Evolutionary conservation across 2,329 filamentous ascomycete species (phyloP).

Genomic region (Fusarium sororula): DNA sequence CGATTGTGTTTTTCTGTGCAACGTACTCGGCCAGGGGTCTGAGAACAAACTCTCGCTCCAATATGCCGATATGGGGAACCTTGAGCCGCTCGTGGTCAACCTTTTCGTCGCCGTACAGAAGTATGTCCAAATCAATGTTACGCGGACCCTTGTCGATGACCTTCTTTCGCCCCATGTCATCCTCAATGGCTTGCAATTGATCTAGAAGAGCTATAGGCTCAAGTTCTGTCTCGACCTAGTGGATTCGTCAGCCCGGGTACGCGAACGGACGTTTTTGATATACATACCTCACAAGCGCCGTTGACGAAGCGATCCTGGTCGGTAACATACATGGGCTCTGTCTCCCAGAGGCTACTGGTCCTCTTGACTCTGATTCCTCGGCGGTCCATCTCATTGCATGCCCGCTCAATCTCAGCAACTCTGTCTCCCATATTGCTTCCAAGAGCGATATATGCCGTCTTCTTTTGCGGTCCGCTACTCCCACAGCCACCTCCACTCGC

Average conservation of each 20-base stretch:
- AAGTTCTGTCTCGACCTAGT: conserved; percentile 81
- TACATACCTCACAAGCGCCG: conserved; percentile 85
- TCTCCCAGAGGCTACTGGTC: conserved; percentile 94
- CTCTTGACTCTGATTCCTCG: conserved; percentile 76
- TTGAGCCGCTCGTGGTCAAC: conserved; percentile 78
- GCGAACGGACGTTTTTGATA: not conserved
- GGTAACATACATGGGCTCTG: conserved; percentile 93
- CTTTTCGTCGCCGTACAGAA: conserved; percentile 77
- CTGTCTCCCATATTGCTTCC: conserved; percentile 94
- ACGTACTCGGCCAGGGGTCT: conserved; percentile 82
- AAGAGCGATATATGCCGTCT: conserved; percentile 81
- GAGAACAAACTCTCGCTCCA: conserved; percentile 93
- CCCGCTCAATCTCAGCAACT: conserved; percentile 83
- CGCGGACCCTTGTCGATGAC: conserved; percentile 91
- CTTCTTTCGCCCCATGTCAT: conserved; percentile 80
- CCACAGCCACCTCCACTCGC: conserved; percentile 44
- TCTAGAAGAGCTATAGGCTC: conserved; percentile 81
- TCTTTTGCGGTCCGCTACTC: conserved; percentile 44
- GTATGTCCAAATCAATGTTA: conserved; percentile 93
- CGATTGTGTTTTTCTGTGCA: not conserved
- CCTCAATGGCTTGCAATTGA: conserved; percentile 85
- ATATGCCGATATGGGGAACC: conserved; percentile 85
- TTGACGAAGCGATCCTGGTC: conserved; percentile 92
- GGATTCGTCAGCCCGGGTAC: conserved; percentile 11
- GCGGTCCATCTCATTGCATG: conserved; percentile 79